Base-by-base conservation (phyloP, 2,329 filamentous ascomycete species). In the Claviceps monticola region DNA sequence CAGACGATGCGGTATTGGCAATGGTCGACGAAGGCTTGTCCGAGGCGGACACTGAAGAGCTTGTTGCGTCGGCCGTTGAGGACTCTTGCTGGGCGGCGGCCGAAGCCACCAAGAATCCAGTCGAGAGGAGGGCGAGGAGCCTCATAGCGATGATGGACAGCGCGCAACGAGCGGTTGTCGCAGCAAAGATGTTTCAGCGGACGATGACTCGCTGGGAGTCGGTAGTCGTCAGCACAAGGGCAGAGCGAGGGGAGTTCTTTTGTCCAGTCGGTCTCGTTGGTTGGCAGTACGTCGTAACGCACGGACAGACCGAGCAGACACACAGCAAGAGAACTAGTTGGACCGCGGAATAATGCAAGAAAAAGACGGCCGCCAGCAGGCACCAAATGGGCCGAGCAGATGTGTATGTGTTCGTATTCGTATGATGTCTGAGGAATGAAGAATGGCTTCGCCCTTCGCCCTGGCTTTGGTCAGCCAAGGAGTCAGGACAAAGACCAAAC, bases 21-120 rank as follows among this genome's bases (percentile, higher is more conserved):
- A 60, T 56, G 34, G 61, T 51, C n/a, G 52, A 55, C 23, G 55
- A 46, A 4, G 46, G 21, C 21, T 53, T 36, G 45, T 21, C 14
- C 41, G 41, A 43, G 5, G 44, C 11, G 6, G 48, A 53, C 51
- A 50, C 7, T 3, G 49, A 54, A 42, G 48, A 8, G 42, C 57
- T 56, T 45, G 59, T 54, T 48, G 55, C 37, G 3, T 34, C n/a
- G 3, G 39, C 6, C 23, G 41, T 49, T 4, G 51, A 49, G 14
- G 46, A 34, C 37, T 58, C 51, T 49, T 52, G 45, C 54, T 68
- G 66, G n/a, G 68, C 68, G 51, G 63, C 56, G n/a, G 53, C 62
- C 13, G 66, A 55, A 17, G 58, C 53, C 46, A 63, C 58, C 39
- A 67, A 60, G 9, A 56, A 54, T 17, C 66, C 44, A 19, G 59